Evolutionary conservation across 2,329 filamentous ascomycete genomes (phyloP), one percentile per base, ranked within the genome.

Genomic region (Bertia moriformis): DNA sequence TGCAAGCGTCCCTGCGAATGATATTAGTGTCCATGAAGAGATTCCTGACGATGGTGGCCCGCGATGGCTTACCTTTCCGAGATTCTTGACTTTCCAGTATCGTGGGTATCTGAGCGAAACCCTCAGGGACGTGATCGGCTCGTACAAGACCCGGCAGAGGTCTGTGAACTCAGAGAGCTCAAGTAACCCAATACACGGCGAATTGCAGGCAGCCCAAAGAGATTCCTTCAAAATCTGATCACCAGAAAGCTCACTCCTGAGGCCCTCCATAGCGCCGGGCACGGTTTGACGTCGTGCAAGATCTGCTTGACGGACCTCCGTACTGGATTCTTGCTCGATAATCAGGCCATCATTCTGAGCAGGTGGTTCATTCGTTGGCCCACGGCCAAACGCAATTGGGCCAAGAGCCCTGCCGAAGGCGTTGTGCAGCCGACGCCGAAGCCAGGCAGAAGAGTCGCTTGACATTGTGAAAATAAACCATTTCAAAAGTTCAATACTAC

Each of bases 91-190:
- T 40, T 57, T 62, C 68, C 70, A 79, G 49, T 71, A 75, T 12
- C 63, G 65, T 18, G 74, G 75, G 41, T 68, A 66, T 42, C 61
- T 63, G 39, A 79, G 48, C 7, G 48, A 56, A n/a, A 76, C 58
- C 15, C 59, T 54, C 19, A 67, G 58, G 15, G 60, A 62, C 14
- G 66, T 65, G n/a, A 61, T 51, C 5, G 69, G 56, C 19, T 69
- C 62, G 45, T 71, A 78, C 14, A 80, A 52, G 41, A 74, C 54
- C 27, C 59, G 58, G 44, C 71, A 75, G 24, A 79, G 59, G 43
- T 77, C 71, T 14, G 71, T 57, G 20, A 79, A 60, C 29, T 71
- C 66, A 4, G 63, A 63, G 36, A 76, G 57, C 47, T 79, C 73
- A 19, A 64, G 56, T 2, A 71, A 46, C 2, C 67, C 62, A 33